phyloP scores from a whole-genome alignment of 192 early-diverging fungal genomes.

The Nowakowskiella sp. region DNA sequence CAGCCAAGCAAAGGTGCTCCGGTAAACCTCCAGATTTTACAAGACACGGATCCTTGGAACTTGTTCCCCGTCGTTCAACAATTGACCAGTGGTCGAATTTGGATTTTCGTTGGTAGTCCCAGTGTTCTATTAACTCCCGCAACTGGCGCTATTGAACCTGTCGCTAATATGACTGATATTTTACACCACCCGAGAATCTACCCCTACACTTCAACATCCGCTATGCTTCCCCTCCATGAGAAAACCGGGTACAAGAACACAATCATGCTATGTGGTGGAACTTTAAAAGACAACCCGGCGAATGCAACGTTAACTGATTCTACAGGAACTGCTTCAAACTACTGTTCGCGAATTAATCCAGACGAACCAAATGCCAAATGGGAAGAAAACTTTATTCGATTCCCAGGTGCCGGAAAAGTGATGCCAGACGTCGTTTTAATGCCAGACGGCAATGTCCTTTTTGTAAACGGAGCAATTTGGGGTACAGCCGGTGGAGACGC shows the following conservation, averaged over 20 bases:
- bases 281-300: slow-evolving; percentile 1
- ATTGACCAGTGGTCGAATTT: slow-evolving; percentile 24
- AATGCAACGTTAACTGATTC: slow-evolving; percentile 1
- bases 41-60: slow-evolving; percentile 2
- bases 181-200: slow-evolving; percentile 2
- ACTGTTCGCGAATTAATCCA: slow-evolving; percentile 20
- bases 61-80: slow-evolving; percentile 22
- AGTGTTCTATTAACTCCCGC: slow-evolving; percentile 16
- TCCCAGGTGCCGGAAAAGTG: slow-evolving; percentile 7
- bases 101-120: slow-evolving; percentile 26
- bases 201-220: not conserved
- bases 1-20: not conserved
- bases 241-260: not conserved
- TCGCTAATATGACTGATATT: not conserved
- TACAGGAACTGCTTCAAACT: slow-evolving; percentile 2
- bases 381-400: not conserved
- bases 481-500: slow-evolving; percentile 20
- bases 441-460: slow-evolving; percentile 8
- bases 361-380: slow-evolving; percentile 17
- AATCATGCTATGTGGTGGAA: not conserved
- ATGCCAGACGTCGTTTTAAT: slow-evolving; percentile 18
- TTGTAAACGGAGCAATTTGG: slow-evolving; percentile 9
- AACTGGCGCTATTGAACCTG: slow-evolving; percentile 13
- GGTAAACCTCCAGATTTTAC: not conserved
- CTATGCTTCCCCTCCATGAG: not conserved